Evolutionary conservation across 1,284 basidiomycete species (phyloP).

Genomic region (Retiboletus flavoniger): DNA sequence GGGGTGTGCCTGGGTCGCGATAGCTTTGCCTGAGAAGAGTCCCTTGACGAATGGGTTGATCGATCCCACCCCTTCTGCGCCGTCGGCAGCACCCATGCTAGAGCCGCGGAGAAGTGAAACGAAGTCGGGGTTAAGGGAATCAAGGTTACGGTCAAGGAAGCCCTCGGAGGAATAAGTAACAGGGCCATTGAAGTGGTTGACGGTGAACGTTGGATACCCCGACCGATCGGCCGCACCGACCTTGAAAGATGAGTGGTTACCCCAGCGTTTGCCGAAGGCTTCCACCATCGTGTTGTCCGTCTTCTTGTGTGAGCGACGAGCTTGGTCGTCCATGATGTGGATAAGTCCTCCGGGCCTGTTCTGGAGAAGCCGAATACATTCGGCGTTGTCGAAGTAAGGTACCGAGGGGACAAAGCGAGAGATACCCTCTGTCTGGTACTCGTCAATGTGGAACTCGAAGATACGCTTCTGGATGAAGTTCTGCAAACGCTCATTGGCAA

Average conservation of each 20-base stretch:
- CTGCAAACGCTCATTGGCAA: conserved; percentile 89
- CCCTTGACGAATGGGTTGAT: conserved; percentile 90
- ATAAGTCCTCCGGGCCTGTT: conserved; percentile 89
- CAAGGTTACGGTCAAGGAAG: conserved; percentile 88
- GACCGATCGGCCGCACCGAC: conserved; percentile 71
- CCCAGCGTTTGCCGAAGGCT: conserved; percentile 92
- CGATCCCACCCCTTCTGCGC: conserved; percentile 67
- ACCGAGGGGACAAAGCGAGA: conserved; percentile 66
- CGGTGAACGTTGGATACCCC: conserved; percentile 85
- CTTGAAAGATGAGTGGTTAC: conserved; percentile 90
- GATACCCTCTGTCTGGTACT: conserved; percentile 88
- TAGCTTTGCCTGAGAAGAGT: conserved; percentile 84
- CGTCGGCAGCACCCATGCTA: conserved; percentile 38
- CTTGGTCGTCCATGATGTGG: conserved; percentile 98
- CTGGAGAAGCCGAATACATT: conserved; percentile 85
- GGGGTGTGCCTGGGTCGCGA: conserved; percentile 89
- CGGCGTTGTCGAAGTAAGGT: conserved; percentile 89
- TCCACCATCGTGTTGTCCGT: conserved; percentile 94
- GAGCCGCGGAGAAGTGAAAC: conserved; percentile 83
- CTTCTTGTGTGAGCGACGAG: conserved; percentile 83
- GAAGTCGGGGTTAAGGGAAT: conserved; percentile 90
- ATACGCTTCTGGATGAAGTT: conserved; percentile 79
- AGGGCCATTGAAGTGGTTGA: conserved; percentile 89
- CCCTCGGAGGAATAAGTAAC: conserved; percentile 90
- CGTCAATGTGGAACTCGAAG: conserved; percentile 76